Conservation (phyloP, 1,139 yeast species). For the Geotrichum bryndzae region DNA sequence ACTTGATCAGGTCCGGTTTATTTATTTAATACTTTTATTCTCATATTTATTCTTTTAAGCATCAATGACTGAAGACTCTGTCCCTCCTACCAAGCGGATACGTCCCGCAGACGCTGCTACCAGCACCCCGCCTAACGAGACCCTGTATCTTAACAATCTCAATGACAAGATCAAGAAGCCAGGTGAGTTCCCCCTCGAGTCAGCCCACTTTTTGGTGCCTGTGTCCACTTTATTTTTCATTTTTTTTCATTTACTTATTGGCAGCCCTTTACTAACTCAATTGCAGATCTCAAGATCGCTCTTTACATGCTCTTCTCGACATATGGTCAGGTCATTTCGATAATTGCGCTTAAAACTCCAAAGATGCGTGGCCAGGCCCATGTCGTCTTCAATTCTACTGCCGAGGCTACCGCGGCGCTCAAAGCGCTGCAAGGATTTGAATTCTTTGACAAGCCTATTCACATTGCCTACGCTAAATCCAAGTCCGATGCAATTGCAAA, state of each 20-base stretch:
- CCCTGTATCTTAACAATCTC: constrained; percentile 60
- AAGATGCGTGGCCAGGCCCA: constrained; percentile 76
- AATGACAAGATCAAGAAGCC: constrained; percentile 52
- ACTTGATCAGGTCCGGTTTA: no score
- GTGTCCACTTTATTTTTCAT: neutral
- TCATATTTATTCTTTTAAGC: neutral
- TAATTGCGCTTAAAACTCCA: constrained; percentile 44
- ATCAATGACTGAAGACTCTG: neutral
- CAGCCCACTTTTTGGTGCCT: neutral
- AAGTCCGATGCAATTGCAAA: constrained; percentile 32
- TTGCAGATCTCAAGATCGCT: constrained; percentile 43
- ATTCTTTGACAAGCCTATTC: constrained; percentile 54
- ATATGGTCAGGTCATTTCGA: constrained; percentile 61
- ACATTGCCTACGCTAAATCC: constrained; percentile 43
- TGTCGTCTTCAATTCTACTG: constrained; percentile 47
- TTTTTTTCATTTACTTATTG: neutral
- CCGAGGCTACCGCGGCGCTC: constrained; percentile 51
- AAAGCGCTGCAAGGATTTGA: constrained; percentile 43
- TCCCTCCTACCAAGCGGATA: neutral
- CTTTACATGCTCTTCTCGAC: constrained; percentile 59
- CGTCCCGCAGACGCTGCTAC: neutral
- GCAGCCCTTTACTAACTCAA: neutral
- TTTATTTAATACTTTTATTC: neutral
- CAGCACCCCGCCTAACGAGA: constrained; percentile 37
- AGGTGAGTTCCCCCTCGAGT: constrained; percentile 1